phyloP scores from a whole-genome alignment of 305 asterid species.

The Salvia sclarea region DNA sequence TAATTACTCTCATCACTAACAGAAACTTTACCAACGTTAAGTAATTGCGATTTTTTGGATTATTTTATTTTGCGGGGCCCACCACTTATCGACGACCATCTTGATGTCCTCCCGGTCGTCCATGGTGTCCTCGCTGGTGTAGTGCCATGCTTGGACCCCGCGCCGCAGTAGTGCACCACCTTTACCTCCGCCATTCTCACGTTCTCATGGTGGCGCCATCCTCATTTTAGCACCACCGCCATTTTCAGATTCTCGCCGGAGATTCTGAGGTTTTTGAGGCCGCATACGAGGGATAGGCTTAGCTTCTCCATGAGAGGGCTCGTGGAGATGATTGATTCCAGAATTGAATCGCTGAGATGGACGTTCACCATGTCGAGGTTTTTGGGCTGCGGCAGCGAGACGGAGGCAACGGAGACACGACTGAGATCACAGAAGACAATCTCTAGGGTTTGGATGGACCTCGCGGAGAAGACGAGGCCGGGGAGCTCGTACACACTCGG shows the following conservation, averaged over 20 bases:
- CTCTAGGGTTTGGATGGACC: slow-evolving; percentile 26
- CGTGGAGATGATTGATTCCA: slow-evolving; percentile 19
- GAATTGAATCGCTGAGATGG: slow-evolving; percentile 9
- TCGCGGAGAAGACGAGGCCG: slow-evolving; percentile 17
- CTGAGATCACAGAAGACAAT: slow-evolving; percentile 34
- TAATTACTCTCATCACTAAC: no score
- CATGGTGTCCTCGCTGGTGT: no score
- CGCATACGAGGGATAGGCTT: slow-evolving; percentile 32
- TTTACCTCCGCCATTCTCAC: no score
- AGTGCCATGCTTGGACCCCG: no score
- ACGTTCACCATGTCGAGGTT: slow-evolving; percentile 33
- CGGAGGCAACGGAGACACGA: neutral
- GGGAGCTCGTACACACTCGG: slow-evolving; percentile 29
- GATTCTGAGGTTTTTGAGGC: slow-evolving; percentile 15
- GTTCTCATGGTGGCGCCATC: no score
- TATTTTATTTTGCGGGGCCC: no score
- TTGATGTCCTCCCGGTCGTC: no score
- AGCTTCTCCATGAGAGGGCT: slow-evolving; percentile 32
- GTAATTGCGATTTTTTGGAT: no score
- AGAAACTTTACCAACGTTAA: no score
- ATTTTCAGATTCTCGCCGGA: slow-evolving; percentile 22
- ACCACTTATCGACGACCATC: no score
- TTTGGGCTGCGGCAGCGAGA: slow-evolving; percentile 19
- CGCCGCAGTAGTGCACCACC: no score
- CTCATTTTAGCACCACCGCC: slow-evolving; percentile 33